A percentile compares a stretch with the other conserved stretches of the same genome.
phyloP scores from a whole-genome alignment of 495 filamentous ascomycete species.

The Pyronema domesticum region DNA sequence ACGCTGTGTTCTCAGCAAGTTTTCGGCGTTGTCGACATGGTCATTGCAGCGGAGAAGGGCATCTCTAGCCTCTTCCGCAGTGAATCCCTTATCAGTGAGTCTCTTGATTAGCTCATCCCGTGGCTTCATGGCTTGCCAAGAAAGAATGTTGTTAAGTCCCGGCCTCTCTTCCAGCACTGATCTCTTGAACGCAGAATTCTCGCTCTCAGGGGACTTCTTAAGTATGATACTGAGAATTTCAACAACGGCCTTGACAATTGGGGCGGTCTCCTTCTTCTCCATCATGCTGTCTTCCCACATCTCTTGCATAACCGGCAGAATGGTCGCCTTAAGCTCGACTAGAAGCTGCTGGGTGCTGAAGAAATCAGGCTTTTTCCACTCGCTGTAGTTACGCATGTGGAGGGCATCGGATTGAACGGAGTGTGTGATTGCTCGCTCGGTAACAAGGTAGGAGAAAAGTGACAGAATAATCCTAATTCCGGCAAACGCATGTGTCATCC shows the following conservation, averaged over 20 bases:
- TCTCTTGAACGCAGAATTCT: constrained; percentile 27
- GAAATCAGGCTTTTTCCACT: constrained; percentile 42
- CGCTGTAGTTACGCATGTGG: constrained; percentile 32
- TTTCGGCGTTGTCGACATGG: constrained; percentile 14
- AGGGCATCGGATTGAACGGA: constrained; percentile 49
- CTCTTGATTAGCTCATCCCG: constrained; percentile 19
- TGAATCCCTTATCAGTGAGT: constrained; percentile 22
- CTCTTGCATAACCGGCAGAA: constrained; percentile 57
- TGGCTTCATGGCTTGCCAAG: constrained; percentile 24
- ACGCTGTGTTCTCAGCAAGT: constrained; percentile 15
- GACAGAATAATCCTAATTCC: constrained; percentile 72
- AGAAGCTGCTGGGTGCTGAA: constrained; percentile 62
- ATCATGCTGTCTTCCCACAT: constrained; percentile 72
- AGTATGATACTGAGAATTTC: constrained; percentile 68
- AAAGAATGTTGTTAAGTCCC: constrained; percentile 27
- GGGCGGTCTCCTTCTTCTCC: constrained; percentile 44
- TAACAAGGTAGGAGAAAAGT: constrained; percentile 58
- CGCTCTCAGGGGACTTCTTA: constrained; percentile 51
- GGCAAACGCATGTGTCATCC: constrained; percentile 39
- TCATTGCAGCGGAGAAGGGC: constrained; percentile 20
- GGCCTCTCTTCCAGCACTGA: constrained; percentile 21
- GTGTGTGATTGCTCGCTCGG: constrained; percentile 60
- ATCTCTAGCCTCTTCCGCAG: constrained; percentile 11
- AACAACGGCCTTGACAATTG: constrained; percentile 61
- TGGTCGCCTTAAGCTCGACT: constrained; percentile 67